A percentile compares a stretch with the other conserved stretches of the same genome.
Conservation (phyloP, 306 rosid genomes). For the Glycine latifolia region DNA sequence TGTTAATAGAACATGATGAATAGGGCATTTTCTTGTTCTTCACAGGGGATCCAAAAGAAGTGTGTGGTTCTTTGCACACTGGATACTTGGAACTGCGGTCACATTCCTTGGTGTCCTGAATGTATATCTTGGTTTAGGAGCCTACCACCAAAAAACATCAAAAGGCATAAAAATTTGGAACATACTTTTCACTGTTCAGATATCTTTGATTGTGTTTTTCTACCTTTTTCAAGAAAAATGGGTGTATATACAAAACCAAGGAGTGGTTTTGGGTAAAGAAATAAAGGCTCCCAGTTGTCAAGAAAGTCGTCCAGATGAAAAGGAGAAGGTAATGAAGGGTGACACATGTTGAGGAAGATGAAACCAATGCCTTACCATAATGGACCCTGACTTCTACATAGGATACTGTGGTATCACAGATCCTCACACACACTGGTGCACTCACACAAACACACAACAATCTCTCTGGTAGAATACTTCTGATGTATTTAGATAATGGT, state of each 20-base stretch:
- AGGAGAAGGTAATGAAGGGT: slow-evolving; percentile 50
- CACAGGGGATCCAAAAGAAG: slow-evolving; percentile 82
- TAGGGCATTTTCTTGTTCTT: slow-evolving; percentile 3
- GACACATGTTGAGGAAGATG: slow-evolving; percentile 60
- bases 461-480: too few species aligned
- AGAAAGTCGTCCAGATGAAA: slow-evolving; percentile 47
- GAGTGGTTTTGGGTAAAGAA: slow-evolving; percentile 60
- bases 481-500: too few species aligned
- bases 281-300: too few species aligned
- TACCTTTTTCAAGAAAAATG: slow-evolving; percentile 96
- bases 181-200: slow-evolving; percentile 69
- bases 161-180: slow-evolving; percentile 66
- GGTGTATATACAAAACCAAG: slow-evolving; percentile 71
- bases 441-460: too few species aligned
- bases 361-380: slow-evolving; percentile 6
- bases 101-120: slow-evolving; percentile 71
- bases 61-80: slow-evolving; percentile 74
- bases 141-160: slow-evolving; percentile 81
- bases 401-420: too few species aligned
- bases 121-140: slow-evolving; percentile 76
- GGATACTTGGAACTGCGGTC: slow-evolving; percentile 76
- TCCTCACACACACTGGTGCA: too few species aligned
- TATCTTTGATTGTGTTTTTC: slow-evolving; percentile 64
- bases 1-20: slow-evolving; percentile 19
- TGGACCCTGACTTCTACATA: slow-evolving; percentile 24